These are phyloP conservation scores for Heracleum sosnowskyi DNA, from an alignment of 129 eudicot species.

Conservation along the genomic window DNA sequence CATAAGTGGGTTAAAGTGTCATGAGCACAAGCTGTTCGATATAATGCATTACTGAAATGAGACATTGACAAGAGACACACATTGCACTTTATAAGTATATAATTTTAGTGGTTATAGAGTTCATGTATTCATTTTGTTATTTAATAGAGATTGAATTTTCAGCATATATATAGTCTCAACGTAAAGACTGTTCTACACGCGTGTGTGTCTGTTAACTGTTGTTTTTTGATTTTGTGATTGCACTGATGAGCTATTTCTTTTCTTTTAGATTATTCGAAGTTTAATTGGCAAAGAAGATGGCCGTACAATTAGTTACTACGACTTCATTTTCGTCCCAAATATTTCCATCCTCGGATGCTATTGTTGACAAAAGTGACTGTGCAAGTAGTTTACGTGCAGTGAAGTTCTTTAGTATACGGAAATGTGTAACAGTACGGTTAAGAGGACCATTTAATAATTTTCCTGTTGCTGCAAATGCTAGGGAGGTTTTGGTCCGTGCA, in stretches of 20 bases:
- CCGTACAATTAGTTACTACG: conserved; percentile 22
- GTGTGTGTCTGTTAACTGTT: not conserved
- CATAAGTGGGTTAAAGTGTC: not conserved
- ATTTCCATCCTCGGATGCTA: conserved; percentile 5
- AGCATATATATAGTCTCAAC: too few relatives aligned
- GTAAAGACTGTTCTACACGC: too few relatives aligned
- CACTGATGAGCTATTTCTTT: not conserved
- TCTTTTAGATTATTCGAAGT: not conserved
- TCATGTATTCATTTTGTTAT: too few relatives aligned
- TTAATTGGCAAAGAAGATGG: conserved; percentile 15
- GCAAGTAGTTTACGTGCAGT: conserved; percentile 12
- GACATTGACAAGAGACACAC: not conserved
- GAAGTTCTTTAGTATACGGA: conserved; percentile 4
- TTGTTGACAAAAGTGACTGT: conserved; percentile 14
- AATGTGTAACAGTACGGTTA: not conserved
- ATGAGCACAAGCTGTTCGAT: not conserved
- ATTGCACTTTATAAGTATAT: too few relatives aligned
- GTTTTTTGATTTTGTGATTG: not conserved
- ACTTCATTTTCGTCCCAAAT: conserved; percentile 15
- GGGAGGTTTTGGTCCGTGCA: conserved; percentile 6
- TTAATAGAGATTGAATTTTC: too few relatives aligned
- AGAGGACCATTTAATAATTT: conserved; percentile 13
- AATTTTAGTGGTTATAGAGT: too few relatives aligned
- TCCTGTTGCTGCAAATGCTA: conserved; percentile 12
- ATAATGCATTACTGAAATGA: not conserved